Percentiles rank a stretch among this genome's conserved stretches.
These are phyloP conservation scores for Aechmea fasciata DNA, from an alignment of 176 grass and related monocot species.

Conservation along the genomic window DNA sequence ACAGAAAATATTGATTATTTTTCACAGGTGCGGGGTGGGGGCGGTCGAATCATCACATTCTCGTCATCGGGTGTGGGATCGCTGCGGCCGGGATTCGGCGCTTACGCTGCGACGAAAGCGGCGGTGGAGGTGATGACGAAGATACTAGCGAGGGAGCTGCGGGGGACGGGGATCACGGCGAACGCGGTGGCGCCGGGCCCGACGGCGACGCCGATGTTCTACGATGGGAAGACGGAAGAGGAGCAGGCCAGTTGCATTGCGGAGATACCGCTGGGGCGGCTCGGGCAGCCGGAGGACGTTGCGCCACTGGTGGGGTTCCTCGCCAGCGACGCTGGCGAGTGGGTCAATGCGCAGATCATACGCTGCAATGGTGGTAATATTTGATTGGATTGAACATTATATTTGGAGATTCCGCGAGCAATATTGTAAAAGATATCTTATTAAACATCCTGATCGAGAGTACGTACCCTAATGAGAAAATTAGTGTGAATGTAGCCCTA, in stretches of 20 bases:
- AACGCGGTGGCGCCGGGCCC: slow-evolving; percentile 44
- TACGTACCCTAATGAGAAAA: too few relatives aligned
- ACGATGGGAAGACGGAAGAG: slow-evolving; percentile 42
- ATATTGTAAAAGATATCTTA: too few relatives aligned
- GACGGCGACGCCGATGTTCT: slow-evolving; percentile 51
- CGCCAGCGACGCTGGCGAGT: slow-evolving; percentile 40
- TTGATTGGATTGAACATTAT: background rate
- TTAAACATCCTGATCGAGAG: too few relatives aligned
- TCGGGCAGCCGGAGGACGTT: slow-evolving; percentile 36
- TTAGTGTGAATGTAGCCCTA: too few relatives aligned
- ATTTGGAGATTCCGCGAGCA: too few relatives aligned
- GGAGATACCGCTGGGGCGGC: slow-evolving; percentile 48
- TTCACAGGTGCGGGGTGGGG: slow-evolving; percentile 25
- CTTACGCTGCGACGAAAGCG: slow-evolving; percentile 42
- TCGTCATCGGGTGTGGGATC: slow-evolving; percentile 39
- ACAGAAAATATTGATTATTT: too few relatives aligned
- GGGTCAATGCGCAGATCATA: slow-evolving; percentile 44
- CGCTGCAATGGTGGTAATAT: slow-evolving; percentile 38
- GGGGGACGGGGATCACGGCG: slow-evolving; percentile 35
- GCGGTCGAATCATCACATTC: slow-evolving; percentile 58
- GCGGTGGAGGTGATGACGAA: slow-evolving; percentile 57
- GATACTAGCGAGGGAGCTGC: slow-evolving; percentile 52
- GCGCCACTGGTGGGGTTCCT: slow-evolving; percentile 42
- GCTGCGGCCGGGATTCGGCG: slow-evolving; percentile 36
- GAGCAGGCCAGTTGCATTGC: slow-evolving; percentile 18